Evolutionary conservation across 2,329 filamentous ascomycete genomes (phyloP), one percentile per base, ranked within the genome.

Genomic region (Arthrobotrys sphaeroides): DNA sequence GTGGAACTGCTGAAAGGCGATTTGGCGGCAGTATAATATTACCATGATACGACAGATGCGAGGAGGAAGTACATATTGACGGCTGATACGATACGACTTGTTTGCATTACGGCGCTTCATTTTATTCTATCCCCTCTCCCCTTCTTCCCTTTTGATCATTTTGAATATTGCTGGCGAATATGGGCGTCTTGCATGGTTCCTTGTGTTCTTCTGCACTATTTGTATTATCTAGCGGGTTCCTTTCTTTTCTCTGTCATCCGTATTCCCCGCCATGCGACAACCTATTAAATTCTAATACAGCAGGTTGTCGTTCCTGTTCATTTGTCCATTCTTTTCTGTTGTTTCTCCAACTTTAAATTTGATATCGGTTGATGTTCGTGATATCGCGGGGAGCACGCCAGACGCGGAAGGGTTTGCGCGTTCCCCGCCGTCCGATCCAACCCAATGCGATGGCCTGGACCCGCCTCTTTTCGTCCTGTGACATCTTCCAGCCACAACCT

Each of bases 1-100:
- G 72, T 79, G 12, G 79, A 80, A 33, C 42, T 79, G 31, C 13
- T 79, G 49, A 59, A 65, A 26, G 78, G 70, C 2, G 60, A 77
- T 38, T 55, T 80, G 24, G 60, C 77, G 16, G 74, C 78, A 13
- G 55, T 73, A 13, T 70, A 51, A 16, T 28, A n/a, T 18, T 22
- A 18, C 13, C 13, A 53, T 16, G 26, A 36, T 53, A 31, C 18
- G 51, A 22, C 12, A 38, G 18, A 38, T 4, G 13, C 2, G 24
- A 6, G 7, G 47, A 4, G n/a, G 49, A 33, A 10, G 51, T 22
- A 22, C 18, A 43, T 22, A 43, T 9, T 43, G 31, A 38, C 22
- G 20, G 13, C 24, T 38, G 51, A 10, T 55, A 55, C 51, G 51
- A 38, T 55, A 55, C 18, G 12, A 55, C 7, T 12, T n/a, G 51